Evolutionary conservation across 371 early-diverging fungal species (phyloP).

Genomic region (Mortierella sp.): DNA sequence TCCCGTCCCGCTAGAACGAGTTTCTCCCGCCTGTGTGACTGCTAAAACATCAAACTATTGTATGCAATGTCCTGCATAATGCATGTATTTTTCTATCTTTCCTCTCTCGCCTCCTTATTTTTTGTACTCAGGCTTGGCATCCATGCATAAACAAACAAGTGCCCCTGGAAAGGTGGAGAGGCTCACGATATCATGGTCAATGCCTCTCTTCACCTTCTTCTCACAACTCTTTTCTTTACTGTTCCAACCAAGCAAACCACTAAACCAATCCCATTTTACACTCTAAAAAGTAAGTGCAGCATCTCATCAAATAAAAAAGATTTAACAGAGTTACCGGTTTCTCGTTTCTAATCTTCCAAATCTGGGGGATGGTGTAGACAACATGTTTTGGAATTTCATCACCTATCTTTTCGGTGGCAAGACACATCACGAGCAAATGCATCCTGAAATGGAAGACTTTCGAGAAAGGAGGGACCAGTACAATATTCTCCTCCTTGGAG

Average conservation of each 20-base stretch:
- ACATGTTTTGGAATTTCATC: not conserved
- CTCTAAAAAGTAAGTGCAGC: not conserved
- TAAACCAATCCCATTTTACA: not conserved
- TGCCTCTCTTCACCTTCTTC: not conserved
- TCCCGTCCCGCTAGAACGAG: not conserved
- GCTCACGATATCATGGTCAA: not conserved
- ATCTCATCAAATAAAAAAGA: no score
- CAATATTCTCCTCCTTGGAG: conserved; percentile 15
- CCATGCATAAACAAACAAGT: not conserved
- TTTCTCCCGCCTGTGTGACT: not conserved
- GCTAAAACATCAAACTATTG: not conserved
- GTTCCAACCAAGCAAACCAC: not conserved
- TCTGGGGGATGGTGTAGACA: no score
- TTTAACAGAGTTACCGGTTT: no score
- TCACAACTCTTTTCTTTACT: not conserved
- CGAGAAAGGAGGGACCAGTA: conserved; percentile 3
- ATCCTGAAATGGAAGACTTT: not conserved
- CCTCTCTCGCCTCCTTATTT: not conserved
- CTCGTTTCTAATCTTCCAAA: no score
- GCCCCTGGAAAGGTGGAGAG: not conserved
- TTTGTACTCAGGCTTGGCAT: not conserved
- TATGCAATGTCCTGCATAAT: not conserved
- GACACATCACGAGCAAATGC: not conserved
- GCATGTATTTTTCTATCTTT: not conserved
- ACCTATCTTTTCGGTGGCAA: not conserved